These are phyloP conservation scores for Aquilaria yunnanensis DNA, from an alignment of 345 rosid genomes.

Conservation along the genomic window DNA sequence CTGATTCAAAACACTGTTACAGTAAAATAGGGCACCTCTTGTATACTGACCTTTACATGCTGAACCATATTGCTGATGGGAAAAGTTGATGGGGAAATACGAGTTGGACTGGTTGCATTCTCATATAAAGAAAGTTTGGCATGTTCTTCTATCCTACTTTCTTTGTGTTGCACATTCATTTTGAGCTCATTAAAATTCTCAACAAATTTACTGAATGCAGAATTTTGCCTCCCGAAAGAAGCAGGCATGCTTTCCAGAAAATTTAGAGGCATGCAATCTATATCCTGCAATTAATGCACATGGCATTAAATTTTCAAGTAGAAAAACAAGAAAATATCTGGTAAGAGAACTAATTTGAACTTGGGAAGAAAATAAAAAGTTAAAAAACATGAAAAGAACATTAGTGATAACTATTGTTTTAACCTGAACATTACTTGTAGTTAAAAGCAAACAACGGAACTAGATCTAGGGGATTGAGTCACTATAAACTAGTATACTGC, in stretches of 20 bases:
- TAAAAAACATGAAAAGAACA: neutral
- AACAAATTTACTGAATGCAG: constrained; percentile 30
- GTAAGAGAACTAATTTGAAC: neutral
- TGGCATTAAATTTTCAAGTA: constrained; percentile 7
- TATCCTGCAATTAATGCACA: constrained; percentile 48
- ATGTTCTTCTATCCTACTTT: constrained; percentile 38
- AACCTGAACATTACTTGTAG: too few species aligned
- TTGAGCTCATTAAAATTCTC: constrained; percentile 47
- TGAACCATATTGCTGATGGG: constrained; percentile 28
- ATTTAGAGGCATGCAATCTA: constrained; percentile 78
- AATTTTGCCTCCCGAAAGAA: constrained; percentile 47
- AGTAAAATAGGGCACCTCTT: neutral
- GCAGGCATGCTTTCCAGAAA: constrained; percentile 67
- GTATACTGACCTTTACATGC: constrained; percentile 45
- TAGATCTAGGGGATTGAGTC: too few species aligned
- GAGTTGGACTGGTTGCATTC: constrained; percentile 25
- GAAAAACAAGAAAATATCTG: neutral
- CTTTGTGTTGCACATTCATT: constrained; percentile 41
- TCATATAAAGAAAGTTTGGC: constrained; percentile 35
- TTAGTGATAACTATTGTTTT: too few species aligned
- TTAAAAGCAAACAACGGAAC: too few species aligned
- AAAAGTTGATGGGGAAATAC: constrained; percentile 31
- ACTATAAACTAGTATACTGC: too few species aligned
- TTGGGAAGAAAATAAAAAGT: neutral
- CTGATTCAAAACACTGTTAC: neutral